Base-by-base conservation (phyloP, 345 rosid species). In the Salix suchowensis region DNA sequence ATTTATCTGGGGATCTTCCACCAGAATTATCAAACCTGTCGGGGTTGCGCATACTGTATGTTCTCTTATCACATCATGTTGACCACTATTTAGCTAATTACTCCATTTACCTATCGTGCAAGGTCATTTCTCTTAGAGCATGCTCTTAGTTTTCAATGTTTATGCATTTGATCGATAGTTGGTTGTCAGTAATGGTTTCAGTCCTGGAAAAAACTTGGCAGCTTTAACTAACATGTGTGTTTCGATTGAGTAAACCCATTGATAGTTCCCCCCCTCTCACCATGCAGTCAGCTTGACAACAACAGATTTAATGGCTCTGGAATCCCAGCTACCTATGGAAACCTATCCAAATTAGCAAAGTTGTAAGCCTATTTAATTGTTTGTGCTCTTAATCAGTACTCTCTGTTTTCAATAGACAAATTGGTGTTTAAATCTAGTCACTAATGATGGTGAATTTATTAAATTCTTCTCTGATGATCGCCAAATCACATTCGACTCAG, bases 241-340 rank as follows among this genome's bases (percentile, higher is more conserved):
- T 65, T 7, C 15, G 24, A 28, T 62, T 44, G 52, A 46, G 18
- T 46, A 46, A 46, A 46, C 14, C 52, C 52, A 46, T 3, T 46
- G 52, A 46, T 46, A 14, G 5, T 46, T 4, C 18, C 18, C 16
- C 39, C 52, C 18, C 18, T 14, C 18, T 46, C 52, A 46, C 14
- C 16, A 46, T 87, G 86, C 95, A 94, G 94, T 82, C 97, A 94
- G 79, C 91, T 94, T 70, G 97, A 91, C 84, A 92, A 92, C 81
- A 94, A 94, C 84, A 84, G 90, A 78, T 92, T 94, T 74, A 62
- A 60, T 70, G 97, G 93, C 72, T 64, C 87, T 26, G 84, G 82
- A 67, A 91, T 92, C 70, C 97, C 95, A 26, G 79, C 88, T 82
- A 79, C 89, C 77, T 92, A 90, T 76, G 88, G 91, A 65, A 85